Base-by-base conservation (phyloP, 1,284 basidiomycete species). In the Hypsizygus ulmarius region DNA sequence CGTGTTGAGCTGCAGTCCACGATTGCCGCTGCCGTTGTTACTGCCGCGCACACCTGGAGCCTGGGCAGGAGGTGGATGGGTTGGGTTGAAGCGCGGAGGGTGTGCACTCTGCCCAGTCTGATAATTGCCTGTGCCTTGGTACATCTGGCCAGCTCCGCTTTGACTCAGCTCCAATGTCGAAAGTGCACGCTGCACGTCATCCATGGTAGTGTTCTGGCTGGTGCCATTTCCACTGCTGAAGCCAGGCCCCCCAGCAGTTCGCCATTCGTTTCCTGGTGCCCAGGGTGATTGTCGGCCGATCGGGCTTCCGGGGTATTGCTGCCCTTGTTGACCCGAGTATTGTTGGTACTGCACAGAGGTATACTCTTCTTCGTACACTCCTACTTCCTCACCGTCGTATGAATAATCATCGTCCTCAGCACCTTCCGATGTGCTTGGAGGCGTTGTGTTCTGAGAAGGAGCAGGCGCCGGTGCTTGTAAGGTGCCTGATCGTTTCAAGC, bases 151-250 rank as follows among this genome's bases (percentile, higher is more conserved):
- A 19, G 46, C 38, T 34, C 61, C 59, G 45, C 64, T 67, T 54
- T 65, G 70, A 4, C 69, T 62, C 34, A 90, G 66, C 56, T 89
- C 87, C 43, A 90, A 71, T 15, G 77, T 66, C 9, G 84, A 83
- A 25, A 90, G 69, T 10, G 85, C 87, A 37, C 81, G 79, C 57
- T 84, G 78, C 15, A 90, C 82, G 49, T 91, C 88, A 57, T 90
- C 88, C 45, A 90, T 78, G 34, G 70, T 71, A 19, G 63, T 54
- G 51, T 68, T 74, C 38, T 52, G 52, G 38, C 45, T 49, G 45
- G 65, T 38, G 12, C 57, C 59, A 50, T 55, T 60, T 30, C 56
- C 64, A 39, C 53, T 50, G 12, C 56, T 44, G 40, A 58, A 62
- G 36, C 65, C 65, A 14, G 65, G 53, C 11, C 65, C 64, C 35